Percentiles rank a stretch among this genome's conserved stretches.
phyloP scores from a whole-genome alignment of 805 yeast species.

The Pichia kluyveri region DNA sequence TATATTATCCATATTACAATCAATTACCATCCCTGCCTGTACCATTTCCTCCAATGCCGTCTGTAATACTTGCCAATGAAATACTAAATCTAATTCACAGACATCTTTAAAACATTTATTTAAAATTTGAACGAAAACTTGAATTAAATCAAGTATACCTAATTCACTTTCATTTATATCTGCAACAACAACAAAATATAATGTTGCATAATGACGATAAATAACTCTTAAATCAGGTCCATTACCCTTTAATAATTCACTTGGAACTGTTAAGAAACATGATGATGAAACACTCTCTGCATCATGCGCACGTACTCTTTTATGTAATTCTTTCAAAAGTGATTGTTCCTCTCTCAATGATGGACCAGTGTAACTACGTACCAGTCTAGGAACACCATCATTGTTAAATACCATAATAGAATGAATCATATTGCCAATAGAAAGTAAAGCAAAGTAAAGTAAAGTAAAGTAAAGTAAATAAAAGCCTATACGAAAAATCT shows the following conservation, averaged over 20 bases:
- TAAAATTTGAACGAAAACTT: slow-evolving; percentile 91
- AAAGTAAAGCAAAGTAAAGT: no score
- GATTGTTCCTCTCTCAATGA: slow-evolving; percentile 76
- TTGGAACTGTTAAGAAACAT: slow-evolving; percentile 81
- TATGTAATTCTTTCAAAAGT: slow-evolving; percentile 74
- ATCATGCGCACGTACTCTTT: slow-evolving; percentile 41
- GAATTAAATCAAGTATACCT: slow-evolving; percentile 88
- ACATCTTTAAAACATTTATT: slow-evolving; percentile 91
- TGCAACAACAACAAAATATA: slow-evolving; percentile 92
- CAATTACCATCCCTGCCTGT: slow-evolving; percentile 98
- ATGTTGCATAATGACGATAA: slow-evolving; percentile 88
- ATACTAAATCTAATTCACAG: slow-evolving; percentile 92
- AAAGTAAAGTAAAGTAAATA: not conserved
- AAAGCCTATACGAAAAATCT: no score
- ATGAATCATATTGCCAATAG: slow-evolving; percentile 15
- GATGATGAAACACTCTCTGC: slow-evolving; percentile 68
- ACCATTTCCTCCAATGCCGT: slow-evolving; percentile 86
- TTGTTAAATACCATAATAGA: slow-evolving; percentile 48
- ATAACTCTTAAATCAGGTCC: slow-evolving; percentile 77
- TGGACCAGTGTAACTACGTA: slow-evolving; percentile 88
- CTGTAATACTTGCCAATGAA: slow-evolving; percentile 96
- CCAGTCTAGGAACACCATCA: slow-evolving; percentile 80
- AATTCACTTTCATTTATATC: slow-evolving; percentile 94
- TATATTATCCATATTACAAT: slow-evolving; percentile 73
- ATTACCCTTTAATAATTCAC: slow-evolving; percentile 38